A percentile compares a stretch with the other conserved stretches of the same genome.
Conservation (phyloP, 1,284 basidiomycete genomes). For the Tilletia horrida region DNA sequence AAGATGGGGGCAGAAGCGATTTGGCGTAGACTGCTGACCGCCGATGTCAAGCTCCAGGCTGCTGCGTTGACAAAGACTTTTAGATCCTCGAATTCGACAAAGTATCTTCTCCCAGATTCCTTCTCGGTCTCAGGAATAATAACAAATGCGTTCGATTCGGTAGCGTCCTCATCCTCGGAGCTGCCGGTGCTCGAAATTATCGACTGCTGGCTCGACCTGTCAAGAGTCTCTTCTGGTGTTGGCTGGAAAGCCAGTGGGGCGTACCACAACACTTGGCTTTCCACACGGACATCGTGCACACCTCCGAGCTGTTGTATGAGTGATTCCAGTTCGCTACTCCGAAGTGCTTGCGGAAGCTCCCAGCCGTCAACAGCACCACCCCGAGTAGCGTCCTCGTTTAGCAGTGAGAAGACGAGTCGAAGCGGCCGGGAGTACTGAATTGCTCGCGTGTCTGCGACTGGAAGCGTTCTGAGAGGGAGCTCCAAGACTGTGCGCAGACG, state of each 20-base stretch:
- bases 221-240: constrained; percentile 59
- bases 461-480: neutral
- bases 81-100: constrained; percentile 46
- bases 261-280: constrained; percentile 89
- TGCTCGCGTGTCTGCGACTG: constrained; percentile 23
- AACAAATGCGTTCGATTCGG: too few relatives aligned
- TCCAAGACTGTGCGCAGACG: constrained; percentile 18
- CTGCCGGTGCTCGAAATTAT: neutral
- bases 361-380: constrained; percentile 18
- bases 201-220: neutral
- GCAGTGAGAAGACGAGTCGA: constrained; percentile 47
- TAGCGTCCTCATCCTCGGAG: neutral
- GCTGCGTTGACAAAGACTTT: constrained; percentile 84
- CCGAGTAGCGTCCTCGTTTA: constrained; percentile 43
- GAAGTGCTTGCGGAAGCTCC: constrained; percentile 21
- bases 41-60: constrained; percentile 72
- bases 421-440: constrained; percentile 44
- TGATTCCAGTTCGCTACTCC: neutral
- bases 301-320: constrained; percentile 24
- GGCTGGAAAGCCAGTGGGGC: constrained; percentile 82
- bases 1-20: neutral
- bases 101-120: neutral
- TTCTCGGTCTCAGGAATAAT: too few relatives aligned
- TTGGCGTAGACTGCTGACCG: neutral
- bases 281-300: constrained; percentile 84